Base-by-base conservation (phyloP, 202 grass and related monocot species). In the Elaeis oleifera region DNA sequence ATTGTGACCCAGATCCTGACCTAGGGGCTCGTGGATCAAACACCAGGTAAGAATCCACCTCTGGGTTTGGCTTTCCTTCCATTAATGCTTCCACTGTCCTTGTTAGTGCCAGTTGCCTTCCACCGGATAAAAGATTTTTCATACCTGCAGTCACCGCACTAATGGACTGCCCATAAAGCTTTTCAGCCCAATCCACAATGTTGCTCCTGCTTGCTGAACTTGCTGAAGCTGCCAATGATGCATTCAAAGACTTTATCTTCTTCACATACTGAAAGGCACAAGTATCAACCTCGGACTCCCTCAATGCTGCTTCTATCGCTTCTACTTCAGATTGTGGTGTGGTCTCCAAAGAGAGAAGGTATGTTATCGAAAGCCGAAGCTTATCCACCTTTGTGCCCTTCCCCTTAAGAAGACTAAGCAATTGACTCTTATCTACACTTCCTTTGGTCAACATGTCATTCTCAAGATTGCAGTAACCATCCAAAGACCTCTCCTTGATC, bases 131-230 rank as follows among this genome's bases (percentile, higher is more conserved):
- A 53, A 90, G 68, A 82, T 95, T 95, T 72, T 86, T 95, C 83
- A 95, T 76, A 26, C 90, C 90, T 53, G 80, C 79, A 51, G 82
- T 95, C 69, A 95, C 83, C 15, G 82, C 90, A 56, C 79, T 84
- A 66, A 95, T 72, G 60, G 90, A 89, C 55, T 89, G 90, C 11
- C 90, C 90, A 62, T 95, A 95, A 59, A 95, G 78, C 72, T 95
- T 95, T 72, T 95, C 90, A 25, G 90, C 90, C 90, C 90, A 95
- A 74, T 95, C 90, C 14, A 95, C 90, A 56, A 95, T 84, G 66
- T 95, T 87, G 58, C 75, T 84, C 64, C 76, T 80, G 67, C 78
- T 95, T 67, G 80, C 83, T 13, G 85, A 85, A 54, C 77, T 86
- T 53, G 85, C 85, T 28, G 86, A 81, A 58, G 61, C 67, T 39